phyloP scores from a whole-genome alignment of 768 basidiomycete genomes.

The Cantharellus anzutake region DNA sequence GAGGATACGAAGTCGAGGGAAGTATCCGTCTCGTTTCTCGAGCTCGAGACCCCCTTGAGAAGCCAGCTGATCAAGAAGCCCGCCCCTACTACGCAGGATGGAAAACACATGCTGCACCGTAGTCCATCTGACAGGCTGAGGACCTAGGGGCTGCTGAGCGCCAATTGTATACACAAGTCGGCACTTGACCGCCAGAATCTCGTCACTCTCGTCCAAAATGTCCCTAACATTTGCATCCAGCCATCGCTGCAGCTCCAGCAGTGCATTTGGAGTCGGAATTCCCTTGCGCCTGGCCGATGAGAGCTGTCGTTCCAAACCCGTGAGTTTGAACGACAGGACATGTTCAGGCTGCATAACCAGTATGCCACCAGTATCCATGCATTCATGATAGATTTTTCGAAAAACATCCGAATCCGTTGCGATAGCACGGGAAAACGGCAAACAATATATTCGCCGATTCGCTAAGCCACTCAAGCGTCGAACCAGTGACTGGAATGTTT shows the following conservation, averaged over 20 bases:
- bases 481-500: slow-evolving; percentile 32
- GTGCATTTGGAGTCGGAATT: slow-evolving; percentile 5
- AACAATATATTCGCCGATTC: slow-evolving; percentile 28
- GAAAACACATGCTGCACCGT: neutral
- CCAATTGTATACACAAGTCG: slow-evolving; percentile 5
- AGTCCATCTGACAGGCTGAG: neutral
- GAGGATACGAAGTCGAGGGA: neutral
- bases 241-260: slow-evolving; percentile 10
- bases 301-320: slow-evolving; percentile 21
- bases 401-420: slow-evolving; percentile 10
- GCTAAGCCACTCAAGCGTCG: slow-evolving; percentile 25
- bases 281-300: neutral
- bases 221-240: slow-evolving; percentile 18
- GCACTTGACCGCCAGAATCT: slow-evolving; percentile 5
- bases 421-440: slow-evolving; percentile 23
- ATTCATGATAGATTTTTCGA: slow-evolving; percentile 20
- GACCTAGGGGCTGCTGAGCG: slow-evolving; percentile 1
- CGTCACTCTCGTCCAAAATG: slow-evolving; percentile 29
- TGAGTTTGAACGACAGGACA: slow-evolving; percentile 30
- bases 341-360: slow-evolving; percentile 35
- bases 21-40: too few species aligned
- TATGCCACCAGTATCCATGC: slow-evolving; percentile 23
- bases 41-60: too few species aligned
- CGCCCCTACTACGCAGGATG: too few species aligned
- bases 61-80: too few species aligned